Percentiles rank a stretch among this genome's conserved stretches.
Conservation (phyloP, 306 rosid species). For the Prunus davidiana region DNA sequence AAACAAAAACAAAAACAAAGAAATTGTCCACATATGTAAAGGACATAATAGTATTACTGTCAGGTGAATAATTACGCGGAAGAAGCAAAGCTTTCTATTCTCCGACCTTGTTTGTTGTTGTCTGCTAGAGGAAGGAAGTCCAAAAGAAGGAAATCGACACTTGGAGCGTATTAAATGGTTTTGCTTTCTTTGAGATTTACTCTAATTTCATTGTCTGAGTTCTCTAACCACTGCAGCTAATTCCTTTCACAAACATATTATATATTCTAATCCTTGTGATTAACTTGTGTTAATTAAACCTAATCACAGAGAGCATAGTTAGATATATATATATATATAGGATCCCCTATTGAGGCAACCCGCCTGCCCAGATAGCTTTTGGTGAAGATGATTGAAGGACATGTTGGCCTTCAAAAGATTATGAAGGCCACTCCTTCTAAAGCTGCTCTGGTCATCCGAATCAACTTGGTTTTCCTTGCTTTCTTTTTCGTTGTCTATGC, state of each 20-base stretch:
- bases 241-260: slow-evolving; percentile 19
- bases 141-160: slow-evolving; percentile 37
- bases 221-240: slow-evolving; percentile 48
- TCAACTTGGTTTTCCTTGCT: slow-evolving; percentile 67
- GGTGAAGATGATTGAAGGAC: slow-evolving; percentile 36
- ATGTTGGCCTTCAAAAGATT: slow-evolving; percentile 44
- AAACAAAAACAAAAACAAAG: no score
- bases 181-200: slow-evolving; percentile 40
- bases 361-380: not conserved
- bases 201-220: slow-evolving; percentile 36
- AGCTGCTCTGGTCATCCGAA: slow-evolving; percentile 71
- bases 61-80: not conserved
- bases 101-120: slow-evolving; percentile 24
- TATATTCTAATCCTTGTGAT: slow-evolving; percentile 27
- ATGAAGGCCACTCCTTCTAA: slow-evolving; percentile 60
- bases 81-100: slow-evolving; percentile 7
- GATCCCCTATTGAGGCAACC: slow-evolving; percentile 21
- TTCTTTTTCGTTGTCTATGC: slow-evolving; percentile 57
- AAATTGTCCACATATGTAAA: not conserved
- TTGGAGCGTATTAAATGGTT: slow-evolving; percentile 44
- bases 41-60: not conserved
- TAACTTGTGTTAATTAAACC: slow-evolving; percentile 14
- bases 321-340: slow-evolving; percentile 24
- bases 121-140: slow-evolving; percentile 22
- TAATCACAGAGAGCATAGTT: slow-evolving; percentile 4